Conservation (phyloP, 2,329 filamentous ascomycete species). For the Rhynchosporium secalis region DNA sequence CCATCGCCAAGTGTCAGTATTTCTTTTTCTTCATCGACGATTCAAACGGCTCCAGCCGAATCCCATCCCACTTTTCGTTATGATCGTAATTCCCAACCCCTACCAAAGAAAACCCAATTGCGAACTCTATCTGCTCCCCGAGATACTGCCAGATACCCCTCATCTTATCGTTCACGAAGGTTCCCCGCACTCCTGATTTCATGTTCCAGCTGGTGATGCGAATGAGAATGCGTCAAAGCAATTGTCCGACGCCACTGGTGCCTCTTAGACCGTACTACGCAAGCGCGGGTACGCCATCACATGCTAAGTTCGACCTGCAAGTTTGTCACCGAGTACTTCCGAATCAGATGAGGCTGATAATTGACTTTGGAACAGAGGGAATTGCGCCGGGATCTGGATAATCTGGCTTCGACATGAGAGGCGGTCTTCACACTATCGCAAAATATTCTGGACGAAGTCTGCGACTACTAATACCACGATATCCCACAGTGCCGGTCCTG, state of each 20-base stretch:
- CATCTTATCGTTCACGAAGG: neutral
- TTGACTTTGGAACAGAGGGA: neutral
- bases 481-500: neutral
- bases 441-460: neutral
- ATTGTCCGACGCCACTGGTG: constrained; percentile 13
- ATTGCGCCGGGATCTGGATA: neutral
- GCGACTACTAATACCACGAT: neutral
- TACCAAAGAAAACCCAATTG: neutral
- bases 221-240: neutral
- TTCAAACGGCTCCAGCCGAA: neutral
- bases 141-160: constrained; percentile 5
- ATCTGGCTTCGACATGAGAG: neutral
- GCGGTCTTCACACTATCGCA: neutral
- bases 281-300: constrained; percentile 24
- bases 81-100: constrained; percentile 7
- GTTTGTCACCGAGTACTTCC: constrained; percentile 4
- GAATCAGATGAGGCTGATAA: neutral
- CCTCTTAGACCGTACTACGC: constrained; percentile 14
- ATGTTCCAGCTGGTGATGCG: constrained; percentile 16
- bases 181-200: constrained; percentile 3
- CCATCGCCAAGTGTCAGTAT: constrained; percentile 21
- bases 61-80: constrained; percentile 4
- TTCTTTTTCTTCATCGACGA: constrained; percentile 12
- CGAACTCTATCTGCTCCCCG: constrained; percentile 1
- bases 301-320: constrained; percentile 8